These are phyloP conservation scores for Fusarium zealandicum DNA, from an alignment of 2,329 filamentous ascomycete genomes.

Conservation along the genomic window DNA sequence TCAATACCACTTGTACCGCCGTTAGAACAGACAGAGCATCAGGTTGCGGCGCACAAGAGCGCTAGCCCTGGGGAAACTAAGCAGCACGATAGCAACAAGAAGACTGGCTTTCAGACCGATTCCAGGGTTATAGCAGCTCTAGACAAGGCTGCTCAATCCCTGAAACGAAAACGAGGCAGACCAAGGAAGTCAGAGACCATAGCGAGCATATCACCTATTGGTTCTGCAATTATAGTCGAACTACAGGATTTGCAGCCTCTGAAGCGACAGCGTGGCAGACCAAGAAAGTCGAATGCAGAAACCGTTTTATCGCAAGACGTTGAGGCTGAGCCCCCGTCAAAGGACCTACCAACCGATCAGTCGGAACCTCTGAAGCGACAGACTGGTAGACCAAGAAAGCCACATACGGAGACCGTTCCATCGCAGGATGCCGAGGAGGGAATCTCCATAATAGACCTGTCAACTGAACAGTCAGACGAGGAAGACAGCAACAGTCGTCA, in stretches of 20 bases:
- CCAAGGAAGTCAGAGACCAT: slow-evolving; percentile 23
- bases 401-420: neutral
- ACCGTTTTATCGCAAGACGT: neutral
- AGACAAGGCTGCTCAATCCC: neutral
- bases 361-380: neutral
- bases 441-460: neutral
- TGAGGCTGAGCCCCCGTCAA: neutral
- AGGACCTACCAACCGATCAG: neutral
- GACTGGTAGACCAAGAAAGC: neutral
- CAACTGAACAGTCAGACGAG: neutral
- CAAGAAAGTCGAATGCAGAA: slow-evolving; percentile 6
- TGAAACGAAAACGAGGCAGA: slow-evolving; percentile 35
- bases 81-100: neutral
- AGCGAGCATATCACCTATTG: neutral
- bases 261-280: slow-evolving; percentile 12
- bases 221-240: neutral
- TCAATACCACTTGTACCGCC: neutral
- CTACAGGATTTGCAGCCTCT: neutral
- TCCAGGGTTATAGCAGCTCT: neutral
- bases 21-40: neutral
- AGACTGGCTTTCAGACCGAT: neutral
- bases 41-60: neutral
- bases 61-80: neutral
- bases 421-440: neutral
- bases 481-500: neutral